These are phyloP conservation scores for Epichloe aotearoae DNA, from an alignment of 2,329 filamentous ascomycete species.

Conservation along the genomic window DNA sequence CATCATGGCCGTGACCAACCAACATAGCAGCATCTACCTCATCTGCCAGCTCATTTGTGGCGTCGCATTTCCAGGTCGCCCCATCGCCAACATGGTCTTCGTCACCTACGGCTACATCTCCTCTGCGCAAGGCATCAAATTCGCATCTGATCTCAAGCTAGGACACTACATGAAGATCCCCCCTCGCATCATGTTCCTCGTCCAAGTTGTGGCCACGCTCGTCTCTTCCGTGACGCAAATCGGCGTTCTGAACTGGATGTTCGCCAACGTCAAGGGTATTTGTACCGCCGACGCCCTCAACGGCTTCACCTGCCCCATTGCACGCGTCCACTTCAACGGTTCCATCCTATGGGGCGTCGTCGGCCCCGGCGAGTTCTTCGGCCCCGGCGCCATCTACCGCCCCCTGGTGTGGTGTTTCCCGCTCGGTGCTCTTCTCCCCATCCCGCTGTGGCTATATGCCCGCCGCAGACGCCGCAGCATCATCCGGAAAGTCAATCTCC, in stretches of 20 bases:
- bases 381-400: conserved; percentile 59
- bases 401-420: conserved; percentile 72
- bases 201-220: conserved; percentile 63
- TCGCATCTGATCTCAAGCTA: conserved; percentile 74
- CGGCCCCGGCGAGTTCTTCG: conserved; percentile 72
- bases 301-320: conserved; percentile 78
- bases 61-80: conserved; percentile 67
- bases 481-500: conserved; percentile 65
- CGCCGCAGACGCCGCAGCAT: conserved; percentile 46
- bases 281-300: conserved; percentile 73
- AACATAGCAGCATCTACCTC: conserved; percentile 75
- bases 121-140: conserved; percentile 79
- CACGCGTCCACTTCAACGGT: conserved; percentile 80
- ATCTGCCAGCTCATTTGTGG: conserved; percentile 80
- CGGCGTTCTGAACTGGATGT: conserved; percentile 82
- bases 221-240: conserved; percentile 74
- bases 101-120: conserved; percentile 86
- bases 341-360: conserved; percentile 85
- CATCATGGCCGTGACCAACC: conserved; percentile 86
- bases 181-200: conserved; percentile 67
- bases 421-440: conserved; percentile 59
- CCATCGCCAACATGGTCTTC: conserved; percentile 88
- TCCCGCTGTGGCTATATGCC: conserved; percentile 60
- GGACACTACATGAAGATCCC: conserved; percentile 84
- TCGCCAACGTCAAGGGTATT: conserved; percentile 59